A percentile compares a stretch with the other conserved stretches of the same genome.
Conservation (phyloP, 352 stramenopile genomes). For the Poterioochromonas sp. region DNA sequence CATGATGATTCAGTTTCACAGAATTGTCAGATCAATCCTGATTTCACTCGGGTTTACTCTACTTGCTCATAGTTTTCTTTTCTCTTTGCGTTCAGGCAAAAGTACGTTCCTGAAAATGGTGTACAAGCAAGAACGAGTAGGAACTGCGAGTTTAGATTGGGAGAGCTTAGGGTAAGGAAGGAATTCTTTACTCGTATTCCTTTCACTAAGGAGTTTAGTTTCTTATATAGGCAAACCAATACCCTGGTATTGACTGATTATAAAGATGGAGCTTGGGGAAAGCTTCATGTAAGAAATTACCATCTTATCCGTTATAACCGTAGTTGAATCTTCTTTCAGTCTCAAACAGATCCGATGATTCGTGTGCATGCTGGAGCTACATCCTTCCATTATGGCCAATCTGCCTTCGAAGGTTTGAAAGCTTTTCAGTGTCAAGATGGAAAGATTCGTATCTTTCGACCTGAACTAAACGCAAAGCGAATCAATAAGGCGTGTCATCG, state of each 20-base stretch:
- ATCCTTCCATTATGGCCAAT: slow-evolving; percentile 67
- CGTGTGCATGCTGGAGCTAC: slow-evolving; percentile 68
- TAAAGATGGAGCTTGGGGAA: slow-evolving; percentile 59
- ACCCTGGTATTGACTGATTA: slow-evolving; percentile 43
- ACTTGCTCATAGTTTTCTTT: too few species aligned
- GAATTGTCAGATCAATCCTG: too few species aligned
- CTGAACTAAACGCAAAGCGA: slow-evolving; percentile 65
- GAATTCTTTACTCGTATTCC: too few species aligned
- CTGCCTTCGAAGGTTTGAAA: slow-evolving; percentile 73
- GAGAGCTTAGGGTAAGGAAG: too few species aligned
- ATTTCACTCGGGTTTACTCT: too few species aligned
- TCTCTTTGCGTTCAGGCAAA: too few species aligned
- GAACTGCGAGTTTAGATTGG: too few species aligned
- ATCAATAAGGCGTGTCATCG: slow-evolving; percentile 58
- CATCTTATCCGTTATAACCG: background rate
- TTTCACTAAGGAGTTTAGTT: too few species aligned
- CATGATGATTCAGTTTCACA: too few species aligned
- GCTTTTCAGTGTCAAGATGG: slow-evolving; percentile 65
- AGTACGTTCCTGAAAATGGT: too few species aligned
- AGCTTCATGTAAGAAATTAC: slow-evolving; percentile 50
- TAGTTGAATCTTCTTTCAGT: background rate
- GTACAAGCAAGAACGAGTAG: too few species aligned
- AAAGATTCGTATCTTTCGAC: slow-evolving; percentile 60
- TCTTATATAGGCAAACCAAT: slow-evolving; percentile 28
- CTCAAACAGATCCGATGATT: slow-evolving; percentile 55